Evolutionary conservation across 2,329 filamentous ascomycete species (phyloP), one percentile per base, ranked within the genome.

Genomic region (Colletotrichum eleusines): DNA sequence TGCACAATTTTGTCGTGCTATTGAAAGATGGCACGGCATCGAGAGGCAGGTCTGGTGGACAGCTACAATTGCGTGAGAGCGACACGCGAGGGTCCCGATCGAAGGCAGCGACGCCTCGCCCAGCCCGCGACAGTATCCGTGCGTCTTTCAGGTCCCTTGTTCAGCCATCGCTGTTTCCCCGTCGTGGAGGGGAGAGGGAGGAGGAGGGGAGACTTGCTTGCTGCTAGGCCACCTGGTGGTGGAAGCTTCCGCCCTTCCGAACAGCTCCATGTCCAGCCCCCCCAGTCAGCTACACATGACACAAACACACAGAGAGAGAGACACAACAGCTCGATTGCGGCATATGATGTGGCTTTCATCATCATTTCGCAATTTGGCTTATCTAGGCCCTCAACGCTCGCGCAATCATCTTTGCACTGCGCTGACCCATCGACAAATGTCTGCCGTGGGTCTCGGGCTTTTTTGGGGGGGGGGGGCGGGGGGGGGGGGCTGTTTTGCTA

Each of bases 41-140:
- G 64, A 68, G 64, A 58, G 68, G 57, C 51, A 63, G 20, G 51
- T 38, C 18, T 18, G 42, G 28, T 23, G 44, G 42, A 42, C 31
- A 48, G 38, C 26, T 33, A n/a, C 58, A 48, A 46, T 38, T 33
- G 42, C 14, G 42, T 28, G 38, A 58, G 64, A 51, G 35, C 16
- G 42, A 28, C 35, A 54, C 28, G 57, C 55, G 60, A 40, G 57
- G 54, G 44, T 38, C 20, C 54, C 63, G 51, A 71, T 71, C 63
- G 68, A 63, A 71, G 68, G 51, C 68, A 57, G 64, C 63, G 50
- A 67, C 57, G 68, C 63, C 58, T 71, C 67, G 63, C 64, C 35
- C 64, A 68, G 68, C 63, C 57, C 68, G 64, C 63, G 63, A 63
- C 64, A 58, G 64, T 58, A 68, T 71, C 68, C 68, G 68, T 71